Evolutionary conservation across 306 rosid genomes (phyloP).

Genomic region (Ziziphus jujuba): DNA sequence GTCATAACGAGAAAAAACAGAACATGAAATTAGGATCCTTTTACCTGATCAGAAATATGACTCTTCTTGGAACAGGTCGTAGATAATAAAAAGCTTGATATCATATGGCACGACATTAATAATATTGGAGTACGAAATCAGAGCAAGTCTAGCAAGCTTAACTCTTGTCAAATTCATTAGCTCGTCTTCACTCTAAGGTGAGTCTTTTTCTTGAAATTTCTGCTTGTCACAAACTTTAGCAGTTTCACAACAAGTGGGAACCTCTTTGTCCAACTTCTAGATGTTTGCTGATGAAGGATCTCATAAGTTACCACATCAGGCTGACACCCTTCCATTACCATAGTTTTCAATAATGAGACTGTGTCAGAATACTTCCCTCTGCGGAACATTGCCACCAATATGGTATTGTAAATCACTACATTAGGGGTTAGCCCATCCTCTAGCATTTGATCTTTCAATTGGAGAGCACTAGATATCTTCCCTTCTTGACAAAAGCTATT

Average conservation of each 20-base stretch:
- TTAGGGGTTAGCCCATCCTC: constrained; percentile 32
- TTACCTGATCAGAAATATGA: not conserved
- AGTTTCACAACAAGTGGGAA: constrained; percentile 16
- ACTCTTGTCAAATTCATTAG: not conserved
- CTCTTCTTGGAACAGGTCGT: not conserved
- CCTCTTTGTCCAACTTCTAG: constrained; percentile 17
- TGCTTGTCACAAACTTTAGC: constrained; percentile 12
- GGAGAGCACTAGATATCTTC: constrained; percentile 29
- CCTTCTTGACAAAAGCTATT: constrained; percentile 35
- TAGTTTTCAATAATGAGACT: constrained; percentile 22
- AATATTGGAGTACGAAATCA: not conserved
- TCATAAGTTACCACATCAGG: constrained; percentile 24
- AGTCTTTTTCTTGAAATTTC: constrained; percentile 4
- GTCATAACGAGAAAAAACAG: not conserved
- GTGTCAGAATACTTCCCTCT: constrained; percentile 17
- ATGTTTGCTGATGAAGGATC: constrained; percentile 21
- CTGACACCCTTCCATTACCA: constrained; percentile 30
- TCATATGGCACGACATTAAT: not conserved
- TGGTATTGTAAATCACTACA: constrained; percentile 29
- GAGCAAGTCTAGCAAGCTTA: no score
- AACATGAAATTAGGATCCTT: constrained; percentile 5
- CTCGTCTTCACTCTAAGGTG: not conserved
- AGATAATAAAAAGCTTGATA: not conserved
- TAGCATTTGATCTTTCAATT: constrained; percentile 26
- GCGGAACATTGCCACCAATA: constrained; percentile 28